phyloP scores from a whole-genome alignment of 2,329 filamentous ascomycete genomes.

The Penicillium occitanis region DNA sequence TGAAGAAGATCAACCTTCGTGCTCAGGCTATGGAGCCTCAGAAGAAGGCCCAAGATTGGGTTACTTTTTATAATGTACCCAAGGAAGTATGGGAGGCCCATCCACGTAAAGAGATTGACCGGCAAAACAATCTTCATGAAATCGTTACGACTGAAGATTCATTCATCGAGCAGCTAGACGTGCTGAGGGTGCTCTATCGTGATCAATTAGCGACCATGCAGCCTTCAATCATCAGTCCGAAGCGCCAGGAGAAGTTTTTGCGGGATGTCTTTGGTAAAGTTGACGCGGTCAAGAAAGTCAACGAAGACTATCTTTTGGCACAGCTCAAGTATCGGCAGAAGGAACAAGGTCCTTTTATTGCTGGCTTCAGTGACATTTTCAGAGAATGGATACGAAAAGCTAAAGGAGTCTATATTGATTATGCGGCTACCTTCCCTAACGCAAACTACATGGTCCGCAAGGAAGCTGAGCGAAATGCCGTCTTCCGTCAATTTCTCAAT shows the following conservation, averaged over 20 bases:
- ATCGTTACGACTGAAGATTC: constrained; percentile 90
- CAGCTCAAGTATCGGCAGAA: constrained; percentile 96
- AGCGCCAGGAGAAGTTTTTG: constrained; percentile 76
- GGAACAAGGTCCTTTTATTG: constrained; percentile 92
- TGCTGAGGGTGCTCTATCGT: constrained; percentile 80
- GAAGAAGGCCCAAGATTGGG: constrained; percentile 78
- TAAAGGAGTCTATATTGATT: constrained; percentile 83
- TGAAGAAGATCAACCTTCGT: constrained; percentile 90
- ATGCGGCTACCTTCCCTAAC: constrained; percentile 81
- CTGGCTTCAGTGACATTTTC: constrained; percentile 95
- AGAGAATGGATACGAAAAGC: constrained; percentile 98
- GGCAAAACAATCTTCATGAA: constrained; percentile 92
- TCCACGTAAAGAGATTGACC: constrained; percentile 82
- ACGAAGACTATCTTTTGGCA: constrained; percentile 86
- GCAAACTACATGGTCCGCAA: constrained; percentile 80
- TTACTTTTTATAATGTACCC: constrained; percentile 79
- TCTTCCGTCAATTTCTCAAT: constrained; percentile 84
- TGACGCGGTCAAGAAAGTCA: constrained; percentile 82
- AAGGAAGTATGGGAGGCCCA: constrained; percentile 71
- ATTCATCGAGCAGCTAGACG: constrained; percentile 85
- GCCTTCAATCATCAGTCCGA: constrained; percentile 77
- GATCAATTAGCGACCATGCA: constrained; percentile 72
- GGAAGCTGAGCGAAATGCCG: constrained; percentile 78
- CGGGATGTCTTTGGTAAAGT: constrained; percentile 85
- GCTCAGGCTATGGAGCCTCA: constrained; percentile 67